phyloP scores from a whole-genome alignment of 768 basidiomycete species.

The Polyporus arcularius region DNA sequence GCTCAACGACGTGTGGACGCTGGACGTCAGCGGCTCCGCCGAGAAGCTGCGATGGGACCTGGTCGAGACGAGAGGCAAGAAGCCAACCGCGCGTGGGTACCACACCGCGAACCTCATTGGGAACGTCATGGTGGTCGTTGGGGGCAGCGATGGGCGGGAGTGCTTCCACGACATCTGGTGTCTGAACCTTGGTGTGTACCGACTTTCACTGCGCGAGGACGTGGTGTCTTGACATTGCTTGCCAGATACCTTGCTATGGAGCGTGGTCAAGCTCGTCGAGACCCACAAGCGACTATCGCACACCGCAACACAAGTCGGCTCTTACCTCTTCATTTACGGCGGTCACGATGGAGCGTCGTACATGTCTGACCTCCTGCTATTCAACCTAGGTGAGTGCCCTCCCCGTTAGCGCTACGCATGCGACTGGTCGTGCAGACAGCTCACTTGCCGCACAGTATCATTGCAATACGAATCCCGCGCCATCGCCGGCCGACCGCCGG shows the following conservation, averaged over 20 bases:
- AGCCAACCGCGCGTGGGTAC: constrained; percentile 75
- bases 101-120: constrained; percentile 89
- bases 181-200: constrained; percentile 73
- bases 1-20: constrained; percentile 86
- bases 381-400: constrained; percentile 82
- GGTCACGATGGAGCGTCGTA: constrained; percentile 86
- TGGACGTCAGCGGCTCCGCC: constrained; percentile 57
- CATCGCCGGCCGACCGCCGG: constrained; percentile 67
- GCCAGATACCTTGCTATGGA: constrained; percentile 37
- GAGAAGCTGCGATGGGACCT: constrained; percentile 59
- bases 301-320: constrained; percentile 87
- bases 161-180: constrained; percentile 90
- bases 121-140: constrained; percentile 84
- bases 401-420: background rate
- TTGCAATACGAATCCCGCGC: constrained; percentile 79
- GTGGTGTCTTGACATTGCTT: constrained; percentile 27
- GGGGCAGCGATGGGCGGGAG: constrained; percentile 88
- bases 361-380: constrained; percentile 70
- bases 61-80: constrained; percentile 53
- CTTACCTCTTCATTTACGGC: constrained; percentile 86
- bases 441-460: constrained; percentile 53
- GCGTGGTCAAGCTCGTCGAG: constrained; percentile 42
- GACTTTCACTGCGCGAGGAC: background rate
- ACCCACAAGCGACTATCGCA: constrained; percentile 74
- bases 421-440: background rate